Evolutionary conservation across 176 grass and related monocot genomes (phyloP).

Genomic region (Elymus sibiricus): DNA sequence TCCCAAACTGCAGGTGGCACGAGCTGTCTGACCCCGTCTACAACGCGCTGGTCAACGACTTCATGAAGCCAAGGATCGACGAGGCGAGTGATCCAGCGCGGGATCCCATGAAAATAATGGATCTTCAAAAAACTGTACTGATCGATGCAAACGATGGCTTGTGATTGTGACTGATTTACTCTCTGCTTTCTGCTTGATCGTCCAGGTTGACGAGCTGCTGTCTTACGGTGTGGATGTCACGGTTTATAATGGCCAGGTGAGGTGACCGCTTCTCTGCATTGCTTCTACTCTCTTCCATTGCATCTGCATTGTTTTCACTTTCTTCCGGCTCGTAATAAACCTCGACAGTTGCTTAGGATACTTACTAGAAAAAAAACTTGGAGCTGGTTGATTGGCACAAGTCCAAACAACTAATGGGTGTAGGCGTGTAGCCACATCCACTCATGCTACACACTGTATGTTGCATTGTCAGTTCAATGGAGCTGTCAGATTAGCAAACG

Average conservation of each 20-base stretch:
- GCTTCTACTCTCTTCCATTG: not conserved
- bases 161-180: too few species aligned
- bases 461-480: not conserved
- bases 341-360: not conserved
- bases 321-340: not conserved
- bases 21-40: slow-evolving; percentile 32
- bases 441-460: not conserved
- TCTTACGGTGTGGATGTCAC: slow-evolving; percentile 40
- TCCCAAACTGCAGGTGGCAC: slow-evolving; percentile 44
- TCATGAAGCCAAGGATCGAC: slow-evolving; percentile 75
- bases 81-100: slow-evolving; percentile 33
- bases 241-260: slow-evolving; percentile 55
- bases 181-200: not conserved
- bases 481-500: not conserved
- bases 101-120: not conserved
- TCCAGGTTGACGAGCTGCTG: slow-evolving; percentile 51
- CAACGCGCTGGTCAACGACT: slow-evolving; percentile 33
- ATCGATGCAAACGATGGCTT: too few species aligned
- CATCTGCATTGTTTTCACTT: too few species aligned
- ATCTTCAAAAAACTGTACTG: too few species aligned
- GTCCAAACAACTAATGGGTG: not conserved
- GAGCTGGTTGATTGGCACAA: not conserved
- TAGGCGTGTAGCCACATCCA: not conserved
- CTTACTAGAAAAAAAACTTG: not conserved
- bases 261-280: not conserved